Base-by-base conservation (phyloP, 2,329 filamentous ascomycete species). In the Penicillium freii region DNA sequence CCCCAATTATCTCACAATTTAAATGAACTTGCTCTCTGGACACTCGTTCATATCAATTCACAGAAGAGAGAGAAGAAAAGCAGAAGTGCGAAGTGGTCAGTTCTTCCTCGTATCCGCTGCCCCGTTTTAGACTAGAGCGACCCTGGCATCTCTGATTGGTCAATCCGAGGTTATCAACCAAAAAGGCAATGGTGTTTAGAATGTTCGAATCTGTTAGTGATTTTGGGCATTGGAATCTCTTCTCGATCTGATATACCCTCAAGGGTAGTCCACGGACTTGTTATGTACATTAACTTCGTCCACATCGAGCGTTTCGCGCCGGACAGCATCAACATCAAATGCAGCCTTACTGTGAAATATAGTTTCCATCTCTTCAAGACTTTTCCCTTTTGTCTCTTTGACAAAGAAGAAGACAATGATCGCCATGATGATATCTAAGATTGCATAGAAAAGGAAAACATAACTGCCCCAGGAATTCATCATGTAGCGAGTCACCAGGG, bases 391-490 rank as follows among this genome's bases (percentile, higher is more conserved):
- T 0, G 71, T 75, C 58, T 79, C 77, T 4, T 77, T 77, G 6
- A 78, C 67, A 53, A 71, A 75, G 10, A 76, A 58, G 40, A 68
- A 70, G 2, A 73, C 70, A 33, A 73, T 70, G 1, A 71, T 33
- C 1, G 67, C 70, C 54, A 71, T 73, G 27, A 71, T 64, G 7
- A 72, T 57, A 49, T 75, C 72, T 29, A 77, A 71, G 11, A 68
- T 59, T 10, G 69, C 75, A 56, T 78, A 77, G 66, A 78, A 74
- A 31, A 77, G 51, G 60, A 76, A 78, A 0, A 73, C 75, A 15
- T 69, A 62, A 62, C 69, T 75, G 10, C 74, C 73, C 62, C 76
- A 75, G 48, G 73, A 67, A n/a, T 69, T 68, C 25, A 78, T 71
- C 44, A 75, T 75, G 34, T 72, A 68, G 5, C 77, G 77, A 0